These are phyloP conservation scores for Scleromitrula shiraiana DNA, from an alignment of 2,329 filamentous ascomycete genomes.

Conservation along the genomic window DNA sequence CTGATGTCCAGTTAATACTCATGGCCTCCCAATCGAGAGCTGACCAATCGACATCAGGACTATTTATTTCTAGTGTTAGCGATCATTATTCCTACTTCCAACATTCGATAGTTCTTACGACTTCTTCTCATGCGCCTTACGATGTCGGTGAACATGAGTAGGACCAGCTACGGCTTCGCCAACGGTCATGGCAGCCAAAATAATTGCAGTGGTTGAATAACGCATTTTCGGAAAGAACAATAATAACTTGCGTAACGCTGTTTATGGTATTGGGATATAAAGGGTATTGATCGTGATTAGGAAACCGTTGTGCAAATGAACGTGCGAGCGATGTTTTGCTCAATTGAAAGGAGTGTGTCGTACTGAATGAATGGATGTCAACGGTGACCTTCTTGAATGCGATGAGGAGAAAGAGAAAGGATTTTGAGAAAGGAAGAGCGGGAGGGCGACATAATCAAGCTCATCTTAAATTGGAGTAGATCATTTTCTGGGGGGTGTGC, in stretches of 20 bases:
- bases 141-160: slow-evolving; percentile 25
- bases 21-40: slow-evolving; percentile 23
- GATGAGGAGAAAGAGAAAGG: slow-evolving; percentile 14
- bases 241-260: background rate
- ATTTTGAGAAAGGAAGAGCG: slow-evolving; percentile 8
- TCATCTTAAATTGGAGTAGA: slow-evolving; percentile 9
- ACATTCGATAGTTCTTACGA: slow-evolving; percentile 19
- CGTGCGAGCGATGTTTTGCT: slow-evolving; percentile 27
- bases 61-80: slow-evolving; percentile 2
- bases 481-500: slow-evolving; percentile 1
- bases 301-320: slow-evolving; percentile 23
- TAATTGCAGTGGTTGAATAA: slow-evolving; percentile 23
- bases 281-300: slow-evolving; percentile 12
- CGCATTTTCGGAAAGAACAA: slow-evolving; percentile 22
- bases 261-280: slow-evolving; percentile 6
- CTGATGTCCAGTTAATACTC: slow-evolving; percentile 24
- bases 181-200: slow-evolving; percentile 26
- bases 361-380: slow-evolving; percentile 22
- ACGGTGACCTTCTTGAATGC: slow-evolving; percentile 19
- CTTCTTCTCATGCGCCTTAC: slow-evolving; percentile 24
- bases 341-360: slow-evolving; percentile 22
- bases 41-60: slow-evolving; percentile 16
- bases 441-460: slow-evolving; percentile 1
- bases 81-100: slow-evolving; percentile 2
- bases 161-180: slow-evolving; percentile 27